A percentile compares a stretch with the other conserved stretches of the same genome.
phyloP scores from a whole-genome alignment of 352 stramenopile species.

The Phytophthora pseudosyringae region DNA sequence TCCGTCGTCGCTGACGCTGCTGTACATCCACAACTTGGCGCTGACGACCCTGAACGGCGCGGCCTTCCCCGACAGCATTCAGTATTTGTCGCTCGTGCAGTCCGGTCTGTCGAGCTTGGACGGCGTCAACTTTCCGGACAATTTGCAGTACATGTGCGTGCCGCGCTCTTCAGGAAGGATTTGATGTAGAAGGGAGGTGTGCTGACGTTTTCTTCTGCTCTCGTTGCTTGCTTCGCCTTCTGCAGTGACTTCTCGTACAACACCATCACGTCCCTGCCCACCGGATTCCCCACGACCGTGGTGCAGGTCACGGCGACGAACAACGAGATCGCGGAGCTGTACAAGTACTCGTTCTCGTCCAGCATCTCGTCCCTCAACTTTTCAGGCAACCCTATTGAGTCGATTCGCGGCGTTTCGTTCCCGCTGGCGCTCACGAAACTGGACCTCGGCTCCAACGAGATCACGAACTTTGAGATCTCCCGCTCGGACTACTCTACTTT shows the following conservation, averaged over 20 bases:
- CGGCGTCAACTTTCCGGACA: conserved; percentile 48
- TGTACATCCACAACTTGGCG: conserved; percentile 76
- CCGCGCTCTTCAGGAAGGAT: not conserved
- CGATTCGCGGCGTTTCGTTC: conserved; percentile 63
- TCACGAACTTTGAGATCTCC: conserved; percentile 75
- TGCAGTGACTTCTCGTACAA: conserved; percentile 59
- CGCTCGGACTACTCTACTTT: conserved; percentile 68
- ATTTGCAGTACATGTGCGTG: conserved; percentile 62
- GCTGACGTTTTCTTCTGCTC: conserved; percentile 4
- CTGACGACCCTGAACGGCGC: conserved; percentile 51
- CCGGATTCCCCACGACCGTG: conserved; percentile 36
- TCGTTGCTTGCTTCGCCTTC: not conserved
- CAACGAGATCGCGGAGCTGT: conserved; percentile 59
- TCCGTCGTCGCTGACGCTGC: conserved; percentile 53
- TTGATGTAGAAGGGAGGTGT: not conserved
- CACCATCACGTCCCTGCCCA: conserved; percentile 43
- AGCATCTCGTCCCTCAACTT: conserved; percentile 63
- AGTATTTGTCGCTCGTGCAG: conserved; percentile 54
- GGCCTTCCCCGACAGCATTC: conserved; percentile 51
- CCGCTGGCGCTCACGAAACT: conserved; percentile 55
- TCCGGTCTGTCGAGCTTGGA: conserved; percentile 50
- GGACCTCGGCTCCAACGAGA: conserved; percentile 52
- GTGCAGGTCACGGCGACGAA: conserved; percentile 46
- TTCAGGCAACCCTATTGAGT: conserved; percentile 61
- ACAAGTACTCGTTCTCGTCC: conserved; percentile 56